Evolutionary conservation across 2,329 filamentous ascomycete species (phyloP), one percentile per base, ranked within the genome.

Genomic region (Paracorniculantispora psalliotae): DNA sequence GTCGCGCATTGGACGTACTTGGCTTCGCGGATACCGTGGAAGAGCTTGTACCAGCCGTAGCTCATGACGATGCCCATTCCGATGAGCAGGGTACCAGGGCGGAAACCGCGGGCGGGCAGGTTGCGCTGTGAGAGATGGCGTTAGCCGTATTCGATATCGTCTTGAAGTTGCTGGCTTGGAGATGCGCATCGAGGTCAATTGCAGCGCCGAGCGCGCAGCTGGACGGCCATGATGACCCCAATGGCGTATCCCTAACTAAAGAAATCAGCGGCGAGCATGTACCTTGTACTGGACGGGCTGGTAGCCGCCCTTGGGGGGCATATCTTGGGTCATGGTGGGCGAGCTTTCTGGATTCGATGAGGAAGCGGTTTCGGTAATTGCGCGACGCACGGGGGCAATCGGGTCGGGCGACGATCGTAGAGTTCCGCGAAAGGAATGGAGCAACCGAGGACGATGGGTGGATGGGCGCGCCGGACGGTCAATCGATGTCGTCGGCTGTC

Each of bases 281-380:
- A 92, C 90, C 86, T 96, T 96, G 83, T 97, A 99, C 79, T 99
- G 94, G 66, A 99, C 89, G 76, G 93, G 88, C 75, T 87, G 89
- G 78, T 99, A 99, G 82, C 94, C 94, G 81, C 93, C 94, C 72
- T 78, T 75, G 68, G 94, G 94, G 80, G 94, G 94, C 86, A 99
- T 91, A 82, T 99, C 94, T 84, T 97, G 92, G 81, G 90, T 87
- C 93, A 97, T 97, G 72, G 65, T 87, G 81, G 74, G 69, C 71
- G 59, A 62, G 63, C 59, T 63, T 62, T 65, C 52, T 51, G 39
- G 39, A 50, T 48, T 59, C 57, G 59, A 61, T 41, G 58, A 26
- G 19, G n/a, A 26, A 37, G 35, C 23, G 10, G 49, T 28, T 30
- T 49, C 33, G 62, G 63, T 57, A 63, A 66, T 65, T 66, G 56